Evolutionary conservation across 306 rosid species (phyloP), one percentile per base, ranked within the genome.

Genomic region (Vachellia pachyceras): DNA sequence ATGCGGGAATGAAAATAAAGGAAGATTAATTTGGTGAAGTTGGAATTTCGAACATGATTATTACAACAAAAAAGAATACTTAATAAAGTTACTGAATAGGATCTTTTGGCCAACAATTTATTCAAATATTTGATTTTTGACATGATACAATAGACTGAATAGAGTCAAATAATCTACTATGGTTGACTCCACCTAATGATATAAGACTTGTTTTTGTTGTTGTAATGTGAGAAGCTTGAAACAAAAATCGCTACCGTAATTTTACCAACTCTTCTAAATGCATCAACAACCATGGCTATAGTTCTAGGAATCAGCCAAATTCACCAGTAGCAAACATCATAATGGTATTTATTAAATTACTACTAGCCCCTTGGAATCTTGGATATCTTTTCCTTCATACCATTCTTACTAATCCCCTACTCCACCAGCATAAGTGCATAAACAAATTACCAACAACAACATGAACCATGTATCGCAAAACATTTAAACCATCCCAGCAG

Each of bases 11-110:
- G 61, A 46, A 64, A 44, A 45, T 77, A 49, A 10, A 64, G 47
- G 15, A 18, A 13, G 42, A 47, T 65, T 46, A 7, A 25, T 66
- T 77, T 37, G 17, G 74, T 6, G 20, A 29, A 25, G 44, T 41
- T 70, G n/a, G 71, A 70, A 55, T 67, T 45, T 52, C 76, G 39
- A 66, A 78, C 68, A 52, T 9, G 57, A 14, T 13, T 5, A 69
- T 3, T 45, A 42, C 49, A 36, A n/a, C n/a, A n/a, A n/a, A 44
- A 44, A 11, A 44, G 47, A 46, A 46, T 3, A 11, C 15, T 46
- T 1, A 13, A 46, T 46, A 14, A 46, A 46, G 13, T 46, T 46
- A 46, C 11, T 3, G 4, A 10, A 46, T 1, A 14, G 3, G 17
- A 13, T 11, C 1, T 11, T 46, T 46, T 46, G 50, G 50, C 11